Evolutionary conservation across 2,329 filamentous ascomycete species (phyloP), one percentile per base, ranked within the genome.

Genomic region (Coniochaeta sp.): DNA sequence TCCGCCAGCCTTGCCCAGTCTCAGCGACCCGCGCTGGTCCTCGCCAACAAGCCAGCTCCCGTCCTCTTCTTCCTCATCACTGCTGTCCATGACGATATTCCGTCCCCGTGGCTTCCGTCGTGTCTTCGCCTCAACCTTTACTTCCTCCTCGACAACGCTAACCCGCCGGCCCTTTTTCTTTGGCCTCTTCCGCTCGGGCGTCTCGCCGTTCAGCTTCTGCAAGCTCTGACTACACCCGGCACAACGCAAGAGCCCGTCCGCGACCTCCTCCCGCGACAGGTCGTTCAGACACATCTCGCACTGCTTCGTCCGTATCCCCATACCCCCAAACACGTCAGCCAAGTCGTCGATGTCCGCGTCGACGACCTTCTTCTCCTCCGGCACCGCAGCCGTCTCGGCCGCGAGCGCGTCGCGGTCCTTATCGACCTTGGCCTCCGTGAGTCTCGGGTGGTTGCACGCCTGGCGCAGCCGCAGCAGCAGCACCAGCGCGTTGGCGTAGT

Each of bases 401-500:
- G 86, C 82, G 59, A 96, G 76, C 2, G 91, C 90, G 68, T 98
- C 95, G 67, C 89, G 91, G 71, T 99, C 95, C 65, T 90, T 90
- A 59, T 88, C 88, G 60, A 97, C 80, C 69, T 96, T 93, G 64
- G 88, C 88, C 65, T 91, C 90, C 14, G 96, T 89, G 54, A 99
- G 80, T 65, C 91, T 88, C 0, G 93, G 92, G 71, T 99, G 95
- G 69, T 99, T 96, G 73, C 95, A 99, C 22, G 92, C 90, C 73
- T 99, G 95, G 62, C 95, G 84, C 62, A 99, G 79, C 42, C 95
- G 88, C 60, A 99, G 78, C n/a, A 99, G 83, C 62, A 99, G 78
- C 14, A 96, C 93, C 69, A 99, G 85, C 19, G 95, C 95, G 67
- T 92, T 96, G 61, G 96, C 93, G 71, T 98, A 98, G 76, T 92